These are phyloP conservation scores for Bipolaris bicolor DNA, from an alignment of 2,329 filamentous ascomycete species.

Conservation along the genomic window DNA sequence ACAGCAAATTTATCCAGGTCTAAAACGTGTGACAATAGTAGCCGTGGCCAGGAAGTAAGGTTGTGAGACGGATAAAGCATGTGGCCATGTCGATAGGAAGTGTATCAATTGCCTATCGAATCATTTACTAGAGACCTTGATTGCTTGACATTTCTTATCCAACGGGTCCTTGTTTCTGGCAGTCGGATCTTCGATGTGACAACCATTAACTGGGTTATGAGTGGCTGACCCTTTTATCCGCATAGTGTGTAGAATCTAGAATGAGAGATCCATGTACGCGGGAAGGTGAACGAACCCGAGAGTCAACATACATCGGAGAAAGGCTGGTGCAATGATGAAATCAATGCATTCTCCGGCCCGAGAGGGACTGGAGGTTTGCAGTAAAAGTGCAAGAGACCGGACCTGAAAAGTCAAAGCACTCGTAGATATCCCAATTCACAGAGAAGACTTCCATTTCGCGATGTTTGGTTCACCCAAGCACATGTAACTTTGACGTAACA, in stretches of 20 bases:
- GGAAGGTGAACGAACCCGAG: conserved; percentile 5
- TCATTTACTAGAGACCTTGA: conserved; percentile 9
- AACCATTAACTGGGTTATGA: conserved; percentile 22
- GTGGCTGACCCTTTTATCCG: conserved; percentile 39
- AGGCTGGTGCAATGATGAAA: background rate
- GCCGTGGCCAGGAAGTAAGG: conserved; percentile 28
- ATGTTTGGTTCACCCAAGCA: background rate
- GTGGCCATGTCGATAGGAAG: conserved; percentile 14
- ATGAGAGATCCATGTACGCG: conserved; percentile 31
- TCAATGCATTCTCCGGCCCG: background rate
- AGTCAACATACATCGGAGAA: background rate
- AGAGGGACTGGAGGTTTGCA: background rate
- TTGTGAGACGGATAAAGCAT: conserved; percentile 11
- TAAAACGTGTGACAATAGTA: conserved; percentile 38
- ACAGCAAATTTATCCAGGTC: conserved; percentile 21
- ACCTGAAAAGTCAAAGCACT: background rate
- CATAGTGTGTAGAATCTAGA: conserved; percentile 32
- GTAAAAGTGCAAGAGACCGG: background rate
- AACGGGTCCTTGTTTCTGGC: conserved; percentile 29
- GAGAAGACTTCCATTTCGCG: background rate
- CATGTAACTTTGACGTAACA: background rate
- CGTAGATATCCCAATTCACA: background rate
- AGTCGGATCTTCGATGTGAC: conserved; percentile 19
- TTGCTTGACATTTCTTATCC: conserved; percentile 21
- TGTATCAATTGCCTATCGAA: conserved; percentile 31